These are phyloP conservation scores for Lactarius hatsudake DNA, from an alignment of 768 basidiomycete genomes.

Conservation along the genomic window DNA sequence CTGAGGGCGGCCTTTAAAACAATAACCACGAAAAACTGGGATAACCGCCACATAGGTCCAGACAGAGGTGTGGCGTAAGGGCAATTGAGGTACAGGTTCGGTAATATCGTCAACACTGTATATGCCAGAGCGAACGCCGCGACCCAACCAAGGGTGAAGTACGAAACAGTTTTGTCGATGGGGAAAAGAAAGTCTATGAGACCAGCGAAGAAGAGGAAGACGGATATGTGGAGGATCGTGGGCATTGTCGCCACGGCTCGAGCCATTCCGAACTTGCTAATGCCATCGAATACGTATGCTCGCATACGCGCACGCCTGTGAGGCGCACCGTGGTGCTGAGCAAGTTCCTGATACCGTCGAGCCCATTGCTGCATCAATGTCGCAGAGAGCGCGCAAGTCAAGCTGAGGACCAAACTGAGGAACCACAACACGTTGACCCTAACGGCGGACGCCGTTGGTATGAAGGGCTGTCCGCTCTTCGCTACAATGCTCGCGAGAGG, in stretches of 20 bases:
- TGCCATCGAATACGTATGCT: background rate
- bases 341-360: background rate
- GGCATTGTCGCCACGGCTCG: background rate
- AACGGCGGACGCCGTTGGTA: background rate
- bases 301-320: background rate
- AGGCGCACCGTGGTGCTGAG: background rate
- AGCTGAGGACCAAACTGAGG: no score
- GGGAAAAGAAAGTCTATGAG: background rate
- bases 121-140: background rate
- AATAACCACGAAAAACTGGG: background rate
- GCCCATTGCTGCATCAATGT: no score
- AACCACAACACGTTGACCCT: no score
- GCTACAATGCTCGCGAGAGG: background rate
- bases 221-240: background rate
- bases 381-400: no score
- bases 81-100: background rate
- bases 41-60: background rate
- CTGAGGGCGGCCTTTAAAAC: background rate
- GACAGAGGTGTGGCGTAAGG: slow-evolving; percentile 1
- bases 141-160: background rate
- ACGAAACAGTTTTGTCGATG: background rate
- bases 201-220: background rate
- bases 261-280: background rate
- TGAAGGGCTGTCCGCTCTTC: background rate
- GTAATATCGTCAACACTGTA: background rate